Evolutionary conservation across 2,329 filamentous ascomycete genomes (phyloP).

Genomic region (Aspergillus pseudoterreus): DNA sequence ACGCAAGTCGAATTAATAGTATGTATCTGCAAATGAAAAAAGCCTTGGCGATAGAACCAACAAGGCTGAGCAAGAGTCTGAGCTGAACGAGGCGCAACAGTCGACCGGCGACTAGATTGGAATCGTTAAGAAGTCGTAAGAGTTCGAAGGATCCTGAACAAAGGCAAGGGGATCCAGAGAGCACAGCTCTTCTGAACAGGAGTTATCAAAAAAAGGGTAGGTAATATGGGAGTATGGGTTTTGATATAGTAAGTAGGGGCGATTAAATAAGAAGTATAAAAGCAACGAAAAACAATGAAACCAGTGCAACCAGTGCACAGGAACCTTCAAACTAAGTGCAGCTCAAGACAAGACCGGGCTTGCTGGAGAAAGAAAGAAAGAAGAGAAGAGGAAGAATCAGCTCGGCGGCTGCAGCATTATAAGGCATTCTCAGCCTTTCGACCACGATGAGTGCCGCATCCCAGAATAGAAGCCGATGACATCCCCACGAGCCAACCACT

Average conservation of each 20-base stretch:
- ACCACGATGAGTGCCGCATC: background rate
- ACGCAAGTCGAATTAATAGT: constrained; percentile 19
- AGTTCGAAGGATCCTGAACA: constrained; percentile 24
- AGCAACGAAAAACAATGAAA: constrained; percentile 45
- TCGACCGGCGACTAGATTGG: constrained; percentile 32
- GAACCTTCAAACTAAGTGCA: constrained; percentile 44
- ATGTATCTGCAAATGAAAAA: constrained; percentile 5
- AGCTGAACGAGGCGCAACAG: constrained; percentile 22
- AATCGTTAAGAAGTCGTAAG: constrained; percentile 20
- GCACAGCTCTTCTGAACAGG: constrained; percentile 35
- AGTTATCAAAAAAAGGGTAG: constrained; percentile 24
- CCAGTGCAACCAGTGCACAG: constrained; percentile 40
- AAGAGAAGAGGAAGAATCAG: constrained; percentile 16
- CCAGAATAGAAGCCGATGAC: background rate
- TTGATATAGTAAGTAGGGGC: constrained; percentile 18
- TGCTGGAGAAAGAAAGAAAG: constrained; percentile 58
- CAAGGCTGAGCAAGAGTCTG: constrained; percentile 21
- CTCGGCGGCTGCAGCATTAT: constrained; percentile 18
- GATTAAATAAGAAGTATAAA: constrained; percentile 25
- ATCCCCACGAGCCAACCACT: background rate
- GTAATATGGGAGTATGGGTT: constrained; percentile 22
- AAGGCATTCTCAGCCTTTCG: constrained; percentile 6
- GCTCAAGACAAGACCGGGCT: constrained; percentile 46
- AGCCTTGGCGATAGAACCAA: constrained; percentile 10
- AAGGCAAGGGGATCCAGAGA: constrained; percentile 31